Percentiles rank a stretch among this genome's conserved stretches.
Conservation (phyloP, 2,329 filamentous ascomycete species). For the Trichoderma atroviride region DNA sequence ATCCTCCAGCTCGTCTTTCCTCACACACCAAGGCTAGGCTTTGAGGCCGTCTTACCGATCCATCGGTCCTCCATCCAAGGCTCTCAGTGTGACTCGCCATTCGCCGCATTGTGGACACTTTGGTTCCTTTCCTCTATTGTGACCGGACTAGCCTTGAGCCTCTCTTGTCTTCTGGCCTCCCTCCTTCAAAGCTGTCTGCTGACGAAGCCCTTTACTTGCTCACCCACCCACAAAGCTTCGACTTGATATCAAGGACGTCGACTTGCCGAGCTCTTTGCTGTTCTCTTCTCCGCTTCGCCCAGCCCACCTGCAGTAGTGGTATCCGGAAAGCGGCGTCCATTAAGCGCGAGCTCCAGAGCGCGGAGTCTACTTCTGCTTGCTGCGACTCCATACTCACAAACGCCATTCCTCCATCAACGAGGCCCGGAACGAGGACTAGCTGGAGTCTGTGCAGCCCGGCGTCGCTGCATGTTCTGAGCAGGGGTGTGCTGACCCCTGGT, state of each 20-base stretch:
- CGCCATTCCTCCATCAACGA: neutral
- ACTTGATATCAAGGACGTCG: neutral
- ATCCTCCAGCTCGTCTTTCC: neutral
- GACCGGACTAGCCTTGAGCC: neutral
- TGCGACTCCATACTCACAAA: neutral
- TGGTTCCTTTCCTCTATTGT: neutral
- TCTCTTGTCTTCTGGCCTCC: neutral
- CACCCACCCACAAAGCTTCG: neutral
- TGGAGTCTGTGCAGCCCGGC: conserved; percentile 2
- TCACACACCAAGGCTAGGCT: conserved; percentile 8
- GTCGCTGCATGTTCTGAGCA: conserved; percentile 19
- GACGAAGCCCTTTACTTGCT: neutral
- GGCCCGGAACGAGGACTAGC: neutral
- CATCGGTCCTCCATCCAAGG: conserved; percentile 2
- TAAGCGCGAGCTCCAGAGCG: conserved; percentile 19
- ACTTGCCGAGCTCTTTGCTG: conserved; percentile 2
- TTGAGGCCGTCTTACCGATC: neutral
- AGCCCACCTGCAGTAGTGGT: neutral
- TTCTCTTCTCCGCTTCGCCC: conserved; percentile 14
- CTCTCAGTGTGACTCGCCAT: conserved; percentile 1
- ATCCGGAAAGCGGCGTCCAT: neutral
- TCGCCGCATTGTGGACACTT: neutral
- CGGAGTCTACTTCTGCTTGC: neutral
- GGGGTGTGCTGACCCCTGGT: conserved; percentile 22
- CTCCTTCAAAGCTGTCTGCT: conserved; percentile 5